Percentiles rank a stretch among this genome's conserved stretches.
Evolutionary conservation across 768 basidiomycete genomes (phyloP).

Genomic region (Phylloporus sp.): DNA sequence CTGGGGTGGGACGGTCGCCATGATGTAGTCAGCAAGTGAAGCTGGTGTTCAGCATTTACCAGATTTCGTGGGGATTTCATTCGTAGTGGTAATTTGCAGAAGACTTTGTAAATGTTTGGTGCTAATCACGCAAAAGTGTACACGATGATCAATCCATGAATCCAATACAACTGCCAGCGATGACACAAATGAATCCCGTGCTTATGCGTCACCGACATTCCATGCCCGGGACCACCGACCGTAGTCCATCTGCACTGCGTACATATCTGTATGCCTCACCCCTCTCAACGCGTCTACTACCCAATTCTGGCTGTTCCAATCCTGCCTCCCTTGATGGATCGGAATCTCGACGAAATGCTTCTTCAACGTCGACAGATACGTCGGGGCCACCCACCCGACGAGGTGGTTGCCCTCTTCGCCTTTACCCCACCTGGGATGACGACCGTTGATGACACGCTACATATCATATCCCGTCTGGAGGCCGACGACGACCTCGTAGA

Average conservation of each 20-base stretch:
- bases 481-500: slow-evolving; percentile 4
- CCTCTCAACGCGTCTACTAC: slow-evolving; percentile 7
- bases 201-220: too few relatives aligned
- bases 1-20: slow-evolving; percentile 43
- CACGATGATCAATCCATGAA: too few relatives aligned
- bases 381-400: slow-evolving; percentile 4
- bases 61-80: too few relatives aligned
- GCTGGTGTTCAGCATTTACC: too few relatives aligned
- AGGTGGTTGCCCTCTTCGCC: slow-evolving; percentile 1
- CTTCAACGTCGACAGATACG: not conserved
- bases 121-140: too few relatives aligned
- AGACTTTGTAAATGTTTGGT: too few relatives aligned
- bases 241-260: slow-evolving; percentile 8
- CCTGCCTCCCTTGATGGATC: not conserved
- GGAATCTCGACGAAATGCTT: slow-evolving; percentile 1
- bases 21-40: too few relatives aligned
- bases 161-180: too few relatives aligned
- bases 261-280: slow-evolving; percentile 1
- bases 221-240: not conserved
- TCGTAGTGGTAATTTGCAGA: too few relatives aligned
- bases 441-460: not conserved
- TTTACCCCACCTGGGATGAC: not conserved
- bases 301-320: slow-evolving; percentile 11
- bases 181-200: too few relatives aligned
- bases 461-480: not conserved